phyloP scores from a whole-genome alignment of 1,284 basidiomycete species.

The Austroboletus niveus region DNA sequence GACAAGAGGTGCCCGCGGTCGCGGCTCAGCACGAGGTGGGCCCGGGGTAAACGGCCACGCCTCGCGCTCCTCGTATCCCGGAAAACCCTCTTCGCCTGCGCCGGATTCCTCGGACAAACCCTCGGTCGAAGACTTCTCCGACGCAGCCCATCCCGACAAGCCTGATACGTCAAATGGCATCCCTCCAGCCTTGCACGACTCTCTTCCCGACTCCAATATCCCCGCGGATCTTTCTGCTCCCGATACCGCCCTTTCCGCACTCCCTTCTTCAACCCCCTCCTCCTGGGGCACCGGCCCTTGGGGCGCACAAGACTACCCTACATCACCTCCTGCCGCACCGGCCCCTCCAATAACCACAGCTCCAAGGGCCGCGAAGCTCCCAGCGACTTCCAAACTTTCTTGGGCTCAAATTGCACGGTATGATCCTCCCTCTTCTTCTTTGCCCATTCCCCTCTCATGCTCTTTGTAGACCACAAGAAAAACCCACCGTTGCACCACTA shows the following conservation, averaged over 20 bases:
- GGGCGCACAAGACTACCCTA: constrained; percentile 29
- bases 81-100: constrained; percentile 23
- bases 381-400: constrained; percentile 69
- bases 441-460: constrained; percentile 27
- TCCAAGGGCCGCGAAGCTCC: constrained; percentile 47
- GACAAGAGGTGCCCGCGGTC: constrained; percentile 58
- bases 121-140: constrained; percentile 18
- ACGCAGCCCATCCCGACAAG: constrained; percentile 19
- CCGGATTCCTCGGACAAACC: constrained; percentile 21
- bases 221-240: constrained; percentile 10
- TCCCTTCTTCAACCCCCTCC: constrained; percentile 16
- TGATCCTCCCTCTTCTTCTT: constrained; percentile 20
- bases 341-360: constrained; percentile 26
- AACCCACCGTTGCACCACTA: constrained; percentile 22
- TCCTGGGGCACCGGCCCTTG: constrained; percentile 25
- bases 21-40: constrained; percentile 51
- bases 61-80: constrained; percentile 21
- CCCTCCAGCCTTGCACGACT: constrained; percentile 11
- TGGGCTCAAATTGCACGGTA: constrained; percentile 81
- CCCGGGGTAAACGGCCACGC: constrained; percentile 30
- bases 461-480: constrained; percentile 26
- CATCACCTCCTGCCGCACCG: constrained; percentile 16
- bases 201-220: constrained; percentile 8
- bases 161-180: constrained; percentile 15
- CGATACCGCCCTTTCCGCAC: constrained; percentile 7